Conservation (phyloP, 1,139 yeast species). For the Kluyveromyces sp. region DNA sequence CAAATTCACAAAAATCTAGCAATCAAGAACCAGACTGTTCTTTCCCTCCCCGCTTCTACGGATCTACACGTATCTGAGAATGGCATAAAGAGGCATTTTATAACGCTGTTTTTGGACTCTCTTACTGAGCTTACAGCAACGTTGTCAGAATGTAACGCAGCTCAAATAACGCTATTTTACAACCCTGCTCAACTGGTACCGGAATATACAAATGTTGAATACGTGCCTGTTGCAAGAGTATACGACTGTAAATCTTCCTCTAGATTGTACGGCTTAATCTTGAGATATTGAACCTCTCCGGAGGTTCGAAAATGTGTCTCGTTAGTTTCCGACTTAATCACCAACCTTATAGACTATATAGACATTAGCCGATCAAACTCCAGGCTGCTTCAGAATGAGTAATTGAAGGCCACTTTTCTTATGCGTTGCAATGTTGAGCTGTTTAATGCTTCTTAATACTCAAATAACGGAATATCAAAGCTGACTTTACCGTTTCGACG, state of each 20-base stretch:
- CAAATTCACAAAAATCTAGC: conserved; percentile 4
- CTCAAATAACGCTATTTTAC: conserved; percentile 18
- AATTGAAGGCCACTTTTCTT: no score
- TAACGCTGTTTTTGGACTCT: conserved; percentile 12
- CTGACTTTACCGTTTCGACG: no score
- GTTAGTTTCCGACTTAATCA: neutral
- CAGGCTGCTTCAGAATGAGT: no score
- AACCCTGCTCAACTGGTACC: conserved; percentile 11
- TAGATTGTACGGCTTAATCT: conserved; percentile 19
- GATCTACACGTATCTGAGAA: conserved; percentile 4
- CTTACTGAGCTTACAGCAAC: neutral
- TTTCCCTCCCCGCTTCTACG: conserved; percentile 9
- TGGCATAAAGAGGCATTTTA: conserved; percentile 4
- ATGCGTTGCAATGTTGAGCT: neutral
- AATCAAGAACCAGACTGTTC: conserved; percentile 3
- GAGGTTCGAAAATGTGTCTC: neutral
- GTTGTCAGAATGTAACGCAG: neutral
- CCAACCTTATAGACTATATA: neutral
- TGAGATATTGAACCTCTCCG: conserved; percentile 6
- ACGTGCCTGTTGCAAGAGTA: conserved; percentile 23
- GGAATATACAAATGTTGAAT: conserved; percentile 14
- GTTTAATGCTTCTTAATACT: neutral
- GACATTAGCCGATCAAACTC: neutral
- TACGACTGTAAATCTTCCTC: conserved; percentile 21
- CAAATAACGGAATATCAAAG: no score